A percentile compares a stretch with the other conserved stretches of the same genome.
These are phyloP conservation scores for Vigna angularis DNA, from an alignment of 306 rosid genomes.

Conservation along the genomic window DNA sequence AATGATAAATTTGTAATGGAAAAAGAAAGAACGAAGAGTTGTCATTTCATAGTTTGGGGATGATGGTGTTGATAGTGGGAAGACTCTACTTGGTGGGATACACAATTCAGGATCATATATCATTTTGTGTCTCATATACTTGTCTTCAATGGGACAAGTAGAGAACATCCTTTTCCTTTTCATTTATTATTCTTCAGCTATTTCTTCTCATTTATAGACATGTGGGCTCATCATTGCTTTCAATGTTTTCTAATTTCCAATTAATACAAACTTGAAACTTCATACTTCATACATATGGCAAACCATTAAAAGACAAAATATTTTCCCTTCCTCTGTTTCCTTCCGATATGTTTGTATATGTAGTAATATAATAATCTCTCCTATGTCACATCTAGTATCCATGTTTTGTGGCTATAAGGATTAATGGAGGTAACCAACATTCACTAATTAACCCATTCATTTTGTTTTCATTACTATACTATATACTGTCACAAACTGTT, in stretches of 20 bases:
- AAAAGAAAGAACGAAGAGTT: neutral
- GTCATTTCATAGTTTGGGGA: conserved; percentile 43
- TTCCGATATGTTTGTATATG: neutral
- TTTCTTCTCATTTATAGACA: conserved; percentile 45
- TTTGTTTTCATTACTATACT: no score
- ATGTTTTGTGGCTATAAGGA: no score
- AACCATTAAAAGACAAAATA: neutral
- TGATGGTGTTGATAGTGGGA: conserved; percentile 56
- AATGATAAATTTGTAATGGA: neutral
- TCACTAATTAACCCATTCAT: no score
- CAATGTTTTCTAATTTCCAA: conserved; percentile 23
- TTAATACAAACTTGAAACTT: conserved; percentile 21
- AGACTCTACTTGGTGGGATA: conserved; percentile 40
- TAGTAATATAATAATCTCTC: neutral
- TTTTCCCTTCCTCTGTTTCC: neutral
- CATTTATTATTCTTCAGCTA: conserved; percentile 49
- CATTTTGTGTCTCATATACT: conserved; percentile 28
- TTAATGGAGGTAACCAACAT: neutral
- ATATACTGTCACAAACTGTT: no score
- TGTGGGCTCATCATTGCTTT: conserved; percentile 53
- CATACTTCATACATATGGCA: neutral
- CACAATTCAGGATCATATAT: conserved; percentile 45
- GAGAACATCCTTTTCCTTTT: conserved; percentile 40
- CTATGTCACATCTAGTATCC: neutral
- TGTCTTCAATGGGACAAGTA: conserved; percentile 44